A percentile compares a stretch with the other conserved stretches of the same genome.
phyloP scores from a whole-genome alignment of 2,329 filamentous ascomycete genomes.

The Tricladium varicosporioides region DNA sequence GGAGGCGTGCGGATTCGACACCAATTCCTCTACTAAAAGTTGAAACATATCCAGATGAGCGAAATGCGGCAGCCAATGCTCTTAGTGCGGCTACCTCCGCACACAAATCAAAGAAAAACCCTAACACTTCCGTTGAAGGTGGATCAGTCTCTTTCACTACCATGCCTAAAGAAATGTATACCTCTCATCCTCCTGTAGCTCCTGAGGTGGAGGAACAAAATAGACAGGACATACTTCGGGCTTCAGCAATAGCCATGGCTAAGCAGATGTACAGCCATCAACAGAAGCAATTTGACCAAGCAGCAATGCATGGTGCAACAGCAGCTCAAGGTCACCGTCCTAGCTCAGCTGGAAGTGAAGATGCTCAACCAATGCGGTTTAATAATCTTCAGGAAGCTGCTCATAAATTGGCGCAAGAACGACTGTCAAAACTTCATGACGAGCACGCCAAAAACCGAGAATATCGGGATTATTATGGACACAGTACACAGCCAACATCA shows the following conservation, averaged over 20 bases:
- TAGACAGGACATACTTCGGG: conserved; percentile 69
- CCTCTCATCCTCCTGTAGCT: conserved; percentile 68
- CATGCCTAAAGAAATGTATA: conserved; percentile 74
- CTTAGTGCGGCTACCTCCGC: conserved; percentile 71
- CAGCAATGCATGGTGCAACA: conserved; percentile 32
- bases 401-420: conserved; percentile 80
- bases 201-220: conserved; percentile 72
- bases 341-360: conserved; percentile 36
- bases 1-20: conserved; percentile 60
- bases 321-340: conserved; percentile 32
- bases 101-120: conserved; percentile 15
- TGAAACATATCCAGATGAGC: conserved; percentile 52
- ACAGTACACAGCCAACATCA: conserved; percentile 44
- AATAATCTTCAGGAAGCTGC: conserved; percentile 80
- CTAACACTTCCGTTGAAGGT: conserved; percentile 41
- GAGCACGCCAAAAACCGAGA: conserved; percentile 62
- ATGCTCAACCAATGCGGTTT: conserved; percentile 48
- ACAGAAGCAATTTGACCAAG: conserved; percentile 48
- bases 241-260: conserved; percentile 86
- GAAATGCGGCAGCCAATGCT: conserved; percentile 64
- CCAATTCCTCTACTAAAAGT: conserved; percentile 40
- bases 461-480: conserved; percentile 77
- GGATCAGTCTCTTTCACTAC: conserved; percentile 68
- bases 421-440: conserved; percentile 75
- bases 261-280: conserved; percentile 78